These are phyloP conservation scores for Malus hybrid DNA, from an alignment of 331 rosid species.

Conservation along the genomic window DNA sequence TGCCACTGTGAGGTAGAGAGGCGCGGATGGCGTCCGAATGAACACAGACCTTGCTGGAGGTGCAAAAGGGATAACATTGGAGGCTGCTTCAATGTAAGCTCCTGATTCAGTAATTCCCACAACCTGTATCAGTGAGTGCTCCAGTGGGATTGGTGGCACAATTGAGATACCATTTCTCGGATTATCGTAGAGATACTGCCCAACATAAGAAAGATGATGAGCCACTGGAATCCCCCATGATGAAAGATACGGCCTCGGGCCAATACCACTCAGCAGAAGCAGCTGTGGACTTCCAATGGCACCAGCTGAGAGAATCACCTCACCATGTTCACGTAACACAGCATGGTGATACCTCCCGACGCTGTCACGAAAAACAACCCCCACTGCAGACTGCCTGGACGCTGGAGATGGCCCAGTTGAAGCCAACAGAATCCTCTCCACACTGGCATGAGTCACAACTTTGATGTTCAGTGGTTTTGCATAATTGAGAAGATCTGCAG, in stretches of 20 bases:
- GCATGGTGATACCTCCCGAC: slow-evolving; percentile 53
- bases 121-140: slow-evolving; percentile 82
- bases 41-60: slow-evolving; percentile 39
- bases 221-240: slow-evolving; percentile 73
- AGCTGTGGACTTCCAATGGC: slow-evolving; percentile 89
- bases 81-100: slow-evolving; percentile 77
- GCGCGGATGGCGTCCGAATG: slow-evolving; percentile 38
- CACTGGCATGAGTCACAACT: slow-evolving; percentile 59
- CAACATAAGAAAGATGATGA: slow-evolving; percentile 65
- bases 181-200: slow-evolving; percentile 71
- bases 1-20: slow-evolving; percentile 60
- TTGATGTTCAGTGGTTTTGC: slow-evolving; percentile 35
- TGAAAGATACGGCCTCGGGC: slow-evolving; percentile 63
- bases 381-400: slow-evolving; percentile 27
- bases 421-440: slow-evolving; percentile 56
- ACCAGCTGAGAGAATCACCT: slow-evolving; percentile 67
- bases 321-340: slow-evolving; percentile 45
- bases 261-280: slow-evolving; percentile 73
- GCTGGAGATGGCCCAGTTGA: slow-evolving; percentile 15
- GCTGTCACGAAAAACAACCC: slow-evolving; percentile 56
- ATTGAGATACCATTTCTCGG: slow-evolving; percentile 76
- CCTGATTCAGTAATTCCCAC: slow-evolving; percentile 79
- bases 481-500: slow-evolving; percentile 59
- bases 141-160: slow-evolving; percentile 65
- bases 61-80: slow-evolving; percentile 57